Conservation (phyloP, 352 stramenopile species). For the Plasmopara halstedii region DNA sequence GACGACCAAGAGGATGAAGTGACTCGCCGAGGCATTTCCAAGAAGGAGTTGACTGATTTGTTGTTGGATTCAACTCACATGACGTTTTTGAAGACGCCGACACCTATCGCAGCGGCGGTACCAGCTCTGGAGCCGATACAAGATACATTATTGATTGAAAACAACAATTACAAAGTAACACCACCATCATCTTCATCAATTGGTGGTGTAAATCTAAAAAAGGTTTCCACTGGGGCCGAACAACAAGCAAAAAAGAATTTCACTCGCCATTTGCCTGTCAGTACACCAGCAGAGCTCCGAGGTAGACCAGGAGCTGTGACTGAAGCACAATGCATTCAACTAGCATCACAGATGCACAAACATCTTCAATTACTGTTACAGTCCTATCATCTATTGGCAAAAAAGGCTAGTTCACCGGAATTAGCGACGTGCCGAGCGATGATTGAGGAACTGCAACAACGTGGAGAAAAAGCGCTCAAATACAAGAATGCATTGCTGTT, state of each 20-base stretch:
- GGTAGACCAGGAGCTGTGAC: slow-evolving; percentile 28
- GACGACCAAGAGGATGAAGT: slow-evolving; percentile 65
- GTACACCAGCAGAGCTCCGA: slow-evolving; percentile 9
- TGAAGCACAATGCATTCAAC: slow-evolving; percentile 65
- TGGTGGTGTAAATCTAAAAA: background rate
- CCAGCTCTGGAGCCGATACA: slow-evolving; percentile 3
- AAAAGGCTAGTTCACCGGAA: slow-evolving; percentile 2
- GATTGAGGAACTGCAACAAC: slow-evolving; percentile 57
- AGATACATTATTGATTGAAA: background rate
- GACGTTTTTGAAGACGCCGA: slow-evolving; percentile 29
- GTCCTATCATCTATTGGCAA: slow-evolving; percentile 50
- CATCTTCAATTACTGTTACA: slow-evolving; percentile 77
- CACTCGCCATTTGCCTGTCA: background rate
- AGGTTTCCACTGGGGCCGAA: background rate
- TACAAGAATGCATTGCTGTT: slow-evolving; percentile 61
- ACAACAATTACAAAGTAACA: background rate
- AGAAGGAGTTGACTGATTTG: slow-evolving; percentile 74
- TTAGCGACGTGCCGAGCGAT: slow-evolving; percentile 42
- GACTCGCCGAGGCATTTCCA: slow-evolving; percentile 46
- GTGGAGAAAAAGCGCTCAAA: slow-evolving; percentile 48
- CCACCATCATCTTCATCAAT: slow-evolving; percentile 1
- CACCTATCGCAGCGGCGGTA: background rate
- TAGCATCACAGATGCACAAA: slow-evolving; percentile 85
- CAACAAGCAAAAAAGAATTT: slow-evolving; percentile 4
- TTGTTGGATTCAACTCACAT: slow-evolving; percentile 75